Evolutionary conservation across 2,329 filamentous ascomycete genomes (phyloP).

Genomic region (Ceratocystis destructans): DNA sequence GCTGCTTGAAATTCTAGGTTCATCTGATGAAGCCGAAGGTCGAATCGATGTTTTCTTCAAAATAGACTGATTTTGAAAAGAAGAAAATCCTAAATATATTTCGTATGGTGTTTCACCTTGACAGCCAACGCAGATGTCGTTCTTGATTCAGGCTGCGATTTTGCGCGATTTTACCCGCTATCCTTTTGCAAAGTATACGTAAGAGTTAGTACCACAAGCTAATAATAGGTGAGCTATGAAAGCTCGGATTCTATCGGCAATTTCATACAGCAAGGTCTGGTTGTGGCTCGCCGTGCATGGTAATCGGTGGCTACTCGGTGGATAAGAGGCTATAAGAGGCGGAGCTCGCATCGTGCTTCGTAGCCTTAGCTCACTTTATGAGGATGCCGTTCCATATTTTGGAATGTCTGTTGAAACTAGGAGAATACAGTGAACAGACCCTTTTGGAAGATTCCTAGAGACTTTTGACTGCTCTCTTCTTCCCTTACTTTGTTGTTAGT

Average conservation of each 20-base stretch:
- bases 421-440: background rate
- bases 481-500: no score
- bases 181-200: background rate
- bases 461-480: no score
- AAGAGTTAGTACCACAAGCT: background rate
- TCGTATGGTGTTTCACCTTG: background rate
- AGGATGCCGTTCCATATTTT: background rate
- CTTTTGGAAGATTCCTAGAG: no score
- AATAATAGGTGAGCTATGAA: background rate
- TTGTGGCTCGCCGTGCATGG: background rate
- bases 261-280: background rate
- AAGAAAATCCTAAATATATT: background rate
- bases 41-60: no score
- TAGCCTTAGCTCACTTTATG: background rate
- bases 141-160: background rate
- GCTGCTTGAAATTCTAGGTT: no score
- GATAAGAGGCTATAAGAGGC: background rate
- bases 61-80: no score
- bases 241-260: background rate
- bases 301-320: background rate
- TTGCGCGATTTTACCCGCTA: background rate
- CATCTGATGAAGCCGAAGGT: no score
- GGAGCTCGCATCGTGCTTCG: background rate
- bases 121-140: background rate
- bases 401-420: background rate